Percentiles rank a stretch among this genome's conserved stretches.
Conservation (phyloP, 306 rosid genomes). For the Quillaja saponaria region DNA sequence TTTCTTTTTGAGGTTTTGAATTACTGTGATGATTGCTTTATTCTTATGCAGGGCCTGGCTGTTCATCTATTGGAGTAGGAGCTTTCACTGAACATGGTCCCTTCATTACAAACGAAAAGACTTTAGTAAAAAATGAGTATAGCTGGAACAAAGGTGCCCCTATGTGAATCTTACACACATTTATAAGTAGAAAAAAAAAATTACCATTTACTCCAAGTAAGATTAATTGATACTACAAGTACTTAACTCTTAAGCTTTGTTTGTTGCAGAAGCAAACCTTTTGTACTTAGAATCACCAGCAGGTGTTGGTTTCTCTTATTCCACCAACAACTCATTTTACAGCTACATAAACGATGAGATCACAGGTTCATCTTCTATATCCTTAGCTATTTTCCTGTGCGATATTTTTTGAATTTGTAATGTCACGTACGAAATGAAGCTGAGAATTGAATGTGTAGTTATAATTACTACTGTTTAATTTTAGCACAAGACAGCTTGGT, state of each 20-base stretch:
- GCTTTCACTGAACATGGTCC: slow-evolving; percentile 46
- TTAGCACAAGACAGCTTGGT: slow-evolving; percentile 41
- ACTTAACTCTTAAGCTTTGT: not conserved
- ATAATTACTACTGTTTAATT: not conserved
- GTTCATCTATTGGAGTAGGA: slow-evolving; percentile 37
- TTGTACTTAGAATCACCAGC: slow-evolving; percentile 51
- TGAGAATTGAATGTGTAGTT: no score
- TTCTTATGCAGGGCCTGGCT: slow-evolving; percentile 36
- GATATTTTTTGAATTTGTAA: not conserved
- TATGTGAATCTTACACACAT: not conserved
- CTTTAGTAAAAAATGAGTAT: slow-evolving; percentile 24
- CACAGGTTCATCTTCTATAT: slow-evolving; percentile 34
- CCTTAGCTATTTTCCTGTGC: not conserved
- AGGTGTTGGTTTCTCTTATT: slow-evolving; percentile 52
- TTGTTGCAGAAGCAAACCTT: slow-evolving; percentile 41
- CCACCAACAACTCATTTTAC: slow-evolving; percentile 37
- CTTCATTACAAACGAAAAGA: slow-evolving; percentile 26
- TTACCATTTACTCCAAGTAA: not conserved
- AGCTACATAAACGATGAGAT: slow-evolving; percentile 26
- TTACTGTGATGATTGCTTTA: not conserved
- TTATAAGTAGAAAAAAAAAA: not conserved
- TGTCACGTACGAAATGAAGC: no score
- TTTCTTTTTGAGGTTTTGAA: not conserved
- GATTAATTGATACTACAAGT: not conserved
- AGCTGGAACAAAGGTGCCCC: slow-evolving; percentile 47